Evolutionary conservation across 306 rosid species (phyloP), one percentile per base, ranked within the genome.

Genomic region (Pyrus communis): DNA sequence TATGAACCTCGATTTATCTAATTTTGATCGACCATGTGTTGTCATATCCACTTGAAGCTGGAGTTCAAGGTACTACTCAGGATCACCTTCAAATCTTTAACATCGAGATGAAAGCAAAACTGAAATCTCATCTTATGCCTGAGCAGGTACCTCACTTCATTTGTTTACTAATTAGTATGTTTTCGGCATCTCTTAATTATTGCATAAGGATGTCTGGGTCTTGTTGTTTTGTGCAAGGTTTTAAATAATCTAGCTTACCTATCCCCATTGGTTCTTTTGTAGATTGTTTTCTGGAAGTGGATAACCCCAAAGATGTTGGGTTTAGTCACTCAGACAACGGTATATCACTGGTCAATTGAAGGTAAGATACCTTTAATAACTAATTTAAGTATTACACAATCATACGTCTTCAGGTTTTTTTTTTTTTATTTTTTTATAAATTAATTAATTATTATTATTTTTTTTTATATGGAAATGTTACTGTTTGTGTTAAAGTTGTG

Each of bases 201-300:
- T 15, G 33, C 42, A 45, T 40, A 7, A 22, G n/a, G 17, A n/a
- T 69, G 5, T 45, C 21, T 2, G 4, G n/a, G 67, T 14, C 11
- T 40, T 12, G 0, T 74, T 28, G 28, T 35, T 82, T 63, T 43
- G 35, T 15, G 31, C 25, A 25, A 38, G 69, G 71, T 60, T 30
- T 51, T 70, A 58, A 65, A 13, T 67, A 67, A 31, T 70, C 54
- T 79, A 60, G 70, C 81, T 81, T 55, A 76, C 69, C 3, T 28
- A 73, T 69, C 65, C 75, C 70, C 22, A 60, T 54, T 80, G 31
- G 68, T 75, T 81, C 45, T 18, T 80, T 25, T 82, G 67, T 84
- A 96, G 99, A 91, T 92, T 35, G 98, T 92, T 75, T 92, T 96
- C 79, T 96, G 99, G 99, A 96, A 96, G 85, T 92, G 99, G 99